Base-by-base conservation (phyloP, 139 green algal species). In the Chlamydomonas sp. region DNA sequence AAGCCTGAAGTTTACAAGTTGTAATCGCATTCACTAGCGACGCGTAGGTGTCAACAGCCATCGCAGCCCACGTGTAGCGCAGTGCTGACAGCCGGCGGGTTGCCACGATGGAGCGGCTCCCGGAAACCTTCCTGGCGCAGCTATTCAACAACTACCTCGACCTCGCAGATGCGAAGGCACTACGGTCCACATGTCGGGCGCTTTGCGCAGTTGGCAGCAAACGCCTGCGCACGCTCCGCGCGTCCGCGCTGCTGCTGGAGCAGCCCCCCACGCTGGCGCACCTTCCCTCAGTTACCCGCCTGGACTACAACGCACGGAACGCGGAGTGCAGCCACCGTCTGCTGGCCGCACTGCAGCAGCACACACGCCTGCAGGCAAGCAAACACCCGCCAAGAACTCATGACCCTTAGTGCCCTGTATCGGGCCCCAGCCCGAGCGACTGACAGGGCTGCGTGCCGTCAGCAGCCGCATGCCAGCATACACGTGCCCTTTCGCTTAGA, bases 241-340 rank as follows among this genome's bases (percentile, higher is more conserved):
- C 69, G 6, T 57, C 81, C 0, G 69, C 81, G 9, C 69, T 86
- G 2, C 69, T 86, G 1, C 49, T 20, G 9, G 69, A 69, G 12
- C 64, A 59, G 5, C 59, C 71, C 59, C 81, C 81, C 17, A 78
- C 9, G 60, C 68, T 86, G 2, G 61, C 81, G 18, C 81, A 17
- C 71, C 71, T 86, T 68, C 81, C 81, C 9, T 58, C 80, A 16
- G 63, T 71, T 5, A 9, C 60, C 16, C 62, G 67, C 58, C 69
- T 86, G 1, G 69, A 79, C 57, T 79, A 79, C 69, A 86, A 86
- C 58, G 69, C 81, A 3, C 81, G 81, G 20, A 86, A 86, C 81
- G 81, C 81, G 0, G 81, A 73, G 18, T 86, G 81, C 81, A 61
- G 81, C 81, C 58, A 86, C 71, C 81, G 71, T n/a, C 81, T 86